Conservation (phyloP, 1,284 basidiomycete genomes). For the Chalciporus sp. region DNA sequence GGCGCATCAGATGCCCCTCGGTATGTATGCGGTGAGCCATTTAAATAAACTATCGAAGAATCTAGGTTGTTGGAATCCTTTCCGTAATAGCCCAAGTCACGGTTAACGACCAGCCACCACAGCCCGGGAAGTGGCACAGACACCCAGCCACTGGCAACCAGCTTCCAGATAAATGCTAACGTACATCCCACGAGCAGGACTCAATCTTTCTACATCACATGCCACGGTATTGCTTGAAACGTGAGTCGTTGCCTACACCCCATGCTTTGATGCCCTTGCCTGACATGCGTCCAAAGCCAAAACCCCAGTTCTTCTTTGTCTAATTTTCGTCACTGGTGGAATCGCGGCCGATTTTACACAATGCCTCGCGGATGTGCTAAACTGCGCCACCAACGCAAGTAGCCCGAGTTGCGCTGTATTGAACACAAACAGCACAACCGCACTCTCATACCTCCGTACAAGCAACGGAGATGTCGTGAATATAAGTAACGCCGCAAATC, state of each 20-base stretch:
- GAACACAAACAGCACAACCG: slow-evolving; percentile 14
- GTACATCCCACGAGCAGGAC: neutral
- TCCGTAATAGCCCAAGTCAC: no score
- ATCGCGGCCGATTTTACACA: slow-evolving; percentile 6
- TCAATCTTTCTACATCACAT: slow-evolving; percentile 1
- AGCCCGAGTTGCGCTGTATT: slow-evolving; percentile 4
- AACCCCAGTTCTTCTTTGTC: slow-evolving; percentile 1
- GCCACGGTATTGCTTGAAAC: slow-evolving; percentile 3
- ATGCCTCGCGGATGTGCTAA: slow-evolving; percentile 11
- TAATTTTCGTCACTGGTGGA: neutral
- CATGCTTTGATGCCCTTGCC: neutral
- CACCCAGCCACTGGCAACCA: neutral
- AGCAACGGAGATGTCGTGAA: slow-evolving; percentile 6
- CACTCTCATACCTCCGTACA: slow-evolving; percentile 18
- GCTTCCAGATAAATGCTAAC: neutral
- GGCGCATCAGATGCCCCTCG: no score
- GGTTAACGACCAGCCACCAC: no score
- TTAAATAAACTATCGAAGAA: no score
- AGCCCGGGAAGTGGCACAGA: no score
- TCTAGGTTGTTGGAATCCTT: no score
- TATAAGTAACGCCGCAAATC: slow-evolving; percentile 1
- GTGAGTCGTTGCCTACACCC: neutral
- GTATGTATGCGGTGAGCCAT: no score
- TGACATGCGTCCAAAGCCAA: slow-evolving; percentile 13
- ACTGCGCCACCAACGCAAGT: slow-evolving; percentile 12